Evolutionary conservation across 2,329 filamentous ascomycete species (phyloP).

Genomic region (Corynespora cassiicola): DNA sequence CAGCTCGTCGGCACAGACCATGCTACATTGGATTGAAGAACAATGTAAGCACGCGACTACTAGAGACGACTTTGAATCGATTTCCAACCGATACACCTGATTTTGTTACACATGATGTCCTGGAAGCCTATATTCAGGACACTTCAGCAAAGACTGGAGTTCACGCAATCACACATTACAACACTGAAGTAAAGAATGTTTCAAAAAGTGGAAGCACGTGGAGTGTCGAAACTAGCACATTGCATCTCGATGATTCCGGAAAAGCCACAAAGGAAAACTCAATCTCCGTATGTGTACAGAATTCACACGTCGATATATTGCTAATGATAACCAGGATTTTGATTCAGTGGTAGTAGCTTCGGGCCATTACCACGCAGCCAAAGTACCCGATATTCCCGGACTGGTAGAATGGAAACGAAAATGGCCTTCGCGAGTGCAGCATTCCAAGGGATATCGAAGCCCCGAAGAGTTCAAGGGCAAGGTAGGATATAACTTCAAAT

Average conservation of each 20-base stretch:
- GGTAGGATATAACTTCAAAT: constrained; percentile 48
- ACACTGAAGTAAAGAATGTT: constrained; percentile 65
- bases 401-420: constrained; percentile 53
- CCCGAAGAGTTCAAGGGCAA: constrained; percentile 60
- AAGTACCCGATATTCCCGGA: constrained; percentile 58
- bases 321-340: constrained; percentile 53
- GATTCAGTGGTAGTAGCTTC: constrained; percentile 61
- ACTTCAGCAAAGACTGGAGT: constrained; percentile 61
- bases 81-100: constrained; percentile 68
- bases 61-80: constrained; percentile 55
- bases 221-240: constrained; percentile 58
- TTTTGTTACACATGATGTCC: constrained; percentile 62
- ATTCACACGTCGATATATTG: too few relatives aligned
- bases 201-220: constrained; percentile 58
- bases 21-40: constrained; percentile 61
- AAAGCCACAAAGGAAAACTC: constrained; percentile 16
- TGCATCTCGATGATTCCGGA: constrained; percentile 33
- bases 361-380: constrained; percentile 61
- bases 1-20: constrained; percentile 44
- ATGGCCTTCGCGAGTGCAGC: constrained; percentile 54
- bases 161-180: constrained; percentile 57
- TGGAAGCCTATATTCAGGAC: constrained; percentile 68
- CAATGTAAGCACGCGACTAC: constrained; percentile 60
- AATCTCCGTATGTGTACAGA: constrained; percentile 32
- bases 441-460: constrained; percentile 60